Base-by-base conservation (phyloP, 2,329 filamentous ascomycete species). In the Pestalotiopsis sp. region DNA sequence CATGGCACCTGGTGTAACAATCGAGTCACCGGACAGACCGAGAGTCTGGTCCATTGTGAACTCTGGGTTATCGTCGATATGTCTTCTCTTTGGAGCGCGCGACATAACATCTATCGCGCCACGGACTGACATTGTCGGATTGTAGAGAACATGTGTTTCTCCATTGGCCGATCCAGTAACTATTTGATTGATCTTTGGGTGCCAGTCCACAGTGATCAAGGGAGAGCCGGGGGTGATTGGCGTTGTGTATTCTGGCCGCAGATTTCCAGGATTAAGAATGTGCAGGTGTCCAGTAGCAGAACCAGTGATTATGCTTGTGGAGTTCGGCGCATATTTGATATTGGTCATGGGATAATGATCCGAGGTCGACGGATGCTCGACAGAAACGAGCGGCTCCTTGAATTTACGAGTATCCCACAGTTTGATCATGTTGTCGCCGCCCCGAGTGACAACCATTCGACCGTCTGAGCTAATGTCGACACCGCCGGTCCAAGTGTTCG, bases 371-470 rank as follows among this genome's bases (percentile, higher is more conserved):
- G 88, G 81, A 79, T 97, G 94, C 5, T 91, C 83, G 17, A 93
- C 89, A 1, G 91, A 93, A 62, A 94, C 93, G 14, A 99, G 87
- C 4, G 96, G 94, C 68, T 92, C 86, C 78, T 96, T 98, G 85
- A 99, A 97, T 77, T 98, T 98, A 69, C 96, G 90, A 3, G 92
- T 97, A 78, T 99, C 96, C 96, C 96, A 99, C 2, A 98, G 86
- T 82, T 98, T 98, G 80, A 99, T 95, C 2, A 92, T 87, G 77
- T 97, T 90, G 80, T 99, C 96, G 65, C 95, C 95, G 67, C 96
- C 96, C 73, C 94, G 87, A 1, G 94, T 97, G 7, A 98, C 92
- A 3, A 98, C 90, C 83, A 98, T 91, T 69, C 95, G 89, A 11
- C 96, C 96, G 78, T 98, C 96, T 0, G 91, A 85, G 73, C 95